phyloP scores from a whole-genome alignment of 768 basidiomycete genomes.

The Psilocybe azurescens region DNA sequence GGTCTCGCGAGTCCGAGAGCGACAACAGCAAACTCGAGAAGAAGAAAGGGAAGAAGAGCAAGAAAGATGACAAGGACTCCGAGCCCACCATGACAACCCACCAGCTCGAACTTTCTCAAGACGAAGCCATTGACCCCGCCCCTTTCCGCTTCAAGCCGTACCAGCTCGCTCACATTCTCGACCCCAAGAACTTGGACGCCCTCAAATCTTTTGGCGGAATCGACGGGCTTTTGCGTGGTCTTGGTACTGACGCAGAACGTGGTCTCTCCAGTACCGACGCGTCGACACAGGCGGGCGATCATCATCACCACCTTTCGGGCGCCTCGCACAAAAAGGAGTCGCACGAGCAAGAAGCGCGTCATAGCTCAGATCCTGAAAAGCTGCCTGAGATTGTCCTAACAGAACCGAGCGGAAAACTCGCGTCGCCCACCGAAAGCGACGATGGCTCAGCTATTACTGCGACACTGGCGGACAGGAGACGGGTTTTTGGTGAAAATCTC shows the following conservation, averaged over 20 bases:
- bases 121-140: slow-evolving; percentile 54
- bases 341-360: slow-evolving; percentile 20
- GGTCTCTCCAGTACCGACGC: slow-evolving; percentile 45
- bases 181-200: slow-evolving; percentile 80
- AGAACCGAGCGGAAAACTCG: slow-evolving; percentile 39
- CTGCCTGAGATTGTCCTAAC: slow-evolving; percentile 45
- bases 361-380: slow-evolving; percentile 16
- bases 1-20: slow-evolving; percentile 13
- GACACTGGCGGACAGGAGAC: slow-evolving; percentile 61
- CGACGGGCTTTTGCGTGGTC: slow-evolving; percentile 65
- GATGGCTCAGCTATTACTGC: slow-evolving; percentile 38
- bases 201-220: slow-evolving; percentile 77
- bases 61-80: slow-evolving; percentile 27
- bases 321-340: slow-evolving; percentile 34
- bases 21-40: slow-evolving; percentile 22
- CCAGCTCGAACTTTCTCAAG: slow-evolving; percentile 42
- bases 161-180: slow-evolving; percentile 83
- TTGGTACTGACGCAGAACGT: slow-evolving; percentile 66
- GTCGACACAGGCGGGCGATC: slow-evolving; percentile 16
- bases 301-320: slow-evolving; percentile 24
- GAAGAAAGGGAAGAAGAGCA: slow-evolving; percentile 30
- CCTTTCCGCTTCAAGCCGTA: slow-evolving; percentile 80
- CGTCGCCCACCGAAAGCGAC: slow-evolving; percentile 22
- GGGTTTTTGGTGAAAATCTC: slow-evolving; percentile 78
- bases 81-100: slow-evolving; percentile 35